These are phyloP conservation scores for Leptographium procerum DNA, from an alignment of 2,329 filamentous ascomycete genomes.

Conservation along the genomic window DNA sequence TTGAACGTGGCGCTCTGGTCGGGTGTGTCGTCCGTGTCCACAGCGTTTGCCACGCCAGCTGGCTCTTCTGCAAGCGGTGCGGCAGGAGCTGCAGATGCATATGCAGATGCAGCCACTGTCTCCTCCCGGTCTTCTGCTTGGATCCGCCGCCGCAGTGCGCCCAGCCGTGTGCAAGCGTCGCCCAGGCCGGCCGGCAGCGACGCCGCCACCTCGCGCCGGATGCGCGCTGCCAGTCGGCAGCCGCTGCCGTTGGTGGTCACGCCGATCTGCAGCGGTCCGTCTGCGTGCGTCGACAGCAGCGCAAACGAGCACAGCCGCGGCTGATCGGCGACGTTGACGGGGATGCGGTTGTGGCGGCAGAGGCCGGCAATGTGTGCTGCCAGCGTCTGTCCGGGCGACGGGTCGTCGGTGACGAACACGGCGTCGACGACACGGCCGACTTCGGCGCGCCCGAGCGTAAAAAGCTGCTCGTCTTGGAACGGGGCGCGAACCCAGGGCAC, in stretches of 20 bases:
- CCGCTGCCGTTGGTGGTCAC: conserved; percentile 92
- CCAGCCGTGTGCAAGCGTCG: conserved; percentile 63
- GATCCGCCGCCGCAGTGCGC: conserved; percentile 57
- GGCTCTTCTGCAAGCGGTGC: neutral
- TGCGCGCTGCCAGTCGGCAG: conserved; percentile 83
- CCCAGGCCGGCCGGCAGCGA: conserved; percentile 68
- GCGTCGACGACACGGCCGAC: conserved; percentile 73
- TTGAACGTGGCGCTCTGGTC: conserved; percentile 81
- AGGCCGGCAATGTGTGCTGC: conserved; percentile 56
- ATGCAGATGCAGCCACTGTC: neutral
- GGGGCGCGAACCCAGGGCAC: conserved; percentile 53
- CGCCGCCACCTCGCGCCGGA: conserved; percentile 77
- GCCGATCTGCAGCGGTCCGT: conserved; percentile 87
- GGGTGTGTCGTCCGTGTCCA: conserved; percentile 41
- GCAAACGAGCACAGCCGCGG: conserved; percentile 82
- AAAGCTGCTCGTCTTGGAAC: conserved; percentile 63
- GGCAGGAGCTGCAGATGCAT: neutral
- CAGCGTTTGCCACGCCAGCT: conserved; percentile 1
- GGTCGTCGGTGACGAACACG: conserved; percentile 64
- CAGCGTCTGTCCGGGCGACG: conserved; percentile 7
- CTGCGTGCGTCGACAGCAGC: conserved; percentile 75
- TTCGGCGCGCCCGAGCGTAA: conserved; percentile 66
- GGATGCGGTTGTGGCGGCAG: conserved; percentile 72
- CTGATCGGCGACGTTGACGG: conserved; percentile 84
- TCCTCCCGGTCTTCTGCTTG: conserved; percentile 24